These are phyloP conservation scores for Olyra latifolia DNA, from an alignment of 176 grass and related monocot genomes.

Conservation along the genomic window DNA sequence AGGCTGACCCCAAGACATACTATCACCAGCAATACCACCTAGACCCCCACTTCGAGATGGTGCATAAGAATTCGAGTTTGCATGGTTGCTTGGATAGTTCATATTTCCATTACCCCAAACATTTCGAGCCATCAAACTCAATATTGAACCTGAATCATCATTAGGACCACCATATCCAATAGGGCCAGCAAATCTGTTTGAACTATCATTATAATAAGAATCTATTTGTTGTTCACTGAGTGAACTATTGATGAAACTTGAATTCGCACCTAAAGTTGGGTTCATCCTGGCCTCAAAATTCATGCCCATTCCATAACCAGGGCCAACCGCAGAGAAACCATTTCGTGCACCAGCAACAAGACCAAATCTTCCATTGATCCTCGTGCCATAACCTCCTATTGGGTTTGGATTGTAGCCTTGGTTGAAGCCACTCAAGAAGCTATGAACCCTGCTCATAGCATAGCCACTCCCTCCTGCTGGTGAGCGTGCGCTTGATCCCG, in stretches of 20 bases:
- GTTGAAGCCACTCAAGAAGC: slow-evolving; percentile 68
- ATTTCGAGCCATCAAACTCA: slow-evolving; percentile 69
- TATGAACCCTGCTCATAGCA: slow-evolving; percentile 70
- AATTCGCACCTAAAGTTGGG: slow-evolving; percentile 50
- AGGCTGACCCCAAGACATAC: slow-evolving; percentile 49
- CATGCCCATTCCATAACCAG: slow-evolving; percentile 74
- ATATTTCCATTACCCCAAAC: slow-evolving; percentile 66
- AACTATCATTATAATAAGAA: slow-evolving; percentile 65
- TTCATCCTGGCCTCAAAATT: slow-evolving; percentile 60
- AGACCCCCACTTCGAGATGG: slow-evolving; percentile 47
- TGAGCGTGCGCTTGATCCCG: slow-evolving; percentile 65
- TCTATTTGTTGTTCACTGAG: slow-evolving; percentile 59
- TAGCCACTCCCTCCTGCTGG: slow-evolving; percentile 55
- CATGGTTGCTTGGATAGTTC: slow-evolving; percentile 51
- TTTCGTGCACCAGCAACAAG: slow-evolving; percentile 62
- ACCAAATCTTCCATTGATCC: slow-evolving; percentile 68
- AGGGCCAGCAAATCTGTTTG: slow-evolving; percentile 57
- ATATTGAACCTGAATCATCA: slow-evolving; percentile 65
- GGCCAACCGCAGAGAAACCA: slow-evolving; percentile 66
- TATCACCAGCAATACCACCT: slow-evolving; percentile 33
- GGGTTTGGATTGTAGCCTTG: slow-evolving; percentile 61
- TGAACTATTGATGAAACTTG: slow-evolving; percentile 53
- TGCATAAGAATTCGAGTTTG: slow-evolving; percentile 62
- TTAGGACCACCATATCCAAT: slow-evolving; percentile 59
- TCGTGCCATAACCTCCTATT: slow-evolving; percentile 74